Percentiles rank a stretch among this genome's conserved stretches.
These are phyloP conservation scores for Ophiostoma montium DNA, from an alignment of 2,329 filamentous ascomycete genomes.

Conservation along the genomic window DNA sequence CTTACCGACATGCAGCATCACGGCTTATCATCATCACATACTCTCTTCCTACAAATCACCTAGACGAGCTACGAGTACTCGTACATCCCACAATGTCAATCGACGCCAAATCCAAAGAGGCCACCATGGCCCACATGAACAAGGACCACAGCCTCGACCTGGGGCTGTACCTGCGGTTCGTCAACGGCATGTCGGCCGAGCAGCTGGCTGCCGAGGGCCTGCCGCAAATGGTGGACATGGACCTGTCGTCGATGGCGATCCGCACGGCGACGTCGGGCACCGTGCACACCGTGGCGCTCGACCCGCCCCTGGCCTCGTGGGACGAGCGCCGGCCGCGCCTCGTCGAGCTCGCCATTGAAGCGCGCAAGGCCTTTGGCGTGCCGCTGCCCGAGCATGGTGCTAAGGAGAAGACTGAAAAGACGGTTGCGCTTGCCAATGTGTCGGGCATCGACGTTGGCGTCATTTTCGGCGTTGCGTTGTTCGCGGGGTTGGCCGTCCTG, in stretches of 20 bases:
- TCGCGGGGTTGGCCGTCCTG: conserved; percentile 35
- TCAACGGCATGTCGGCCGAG: conserved; percentile 37
- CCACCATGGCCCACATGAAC: conserved; percentile 73
- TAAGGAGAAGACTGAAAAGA: conserved; percentile 21
- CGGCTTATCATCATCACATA: too few relatives aligned
- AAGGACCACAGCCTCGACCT: conserved; percentile 63
- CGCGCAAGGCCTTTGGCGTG: conserved; percentile 45
- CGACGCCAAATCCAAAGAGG: conserved; percentile 15
- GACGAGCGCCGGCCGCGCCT: conserved; percentile 55
- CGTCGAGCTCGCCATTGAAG: conserved; percentile 51
- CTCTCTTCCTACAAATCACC: too few relatives aligned
- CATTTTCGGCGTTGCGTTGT: conserved; percentile 40
- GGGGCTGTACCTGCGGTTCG: conserved; percentile 63
- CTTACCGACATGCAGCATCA: too few relatives aligned
- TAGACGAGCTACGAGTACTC: neutral
- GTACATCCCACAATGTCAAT: conserved; percentile 3
- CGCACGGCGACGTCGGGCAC: conserved; percentile 30
- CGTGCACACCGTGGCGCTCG: conserved; percentile 43
- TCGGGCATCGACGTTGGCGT: conserved; percentile 29
- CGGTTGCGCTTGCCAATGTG: conserved; percentile 24
- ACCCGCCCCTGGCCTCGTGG: conserved; percentile 55
- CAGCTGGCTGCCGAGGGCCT: conserved; percentile 14
- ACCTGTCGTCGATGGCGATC: conserved; percentile 48
- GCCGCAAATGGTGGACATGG: conserved; percentile 51
- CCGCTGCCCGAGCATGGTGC: conserved; percentile 29